Conservation (phyloP, 495 filamentous ascomycete genomes). For the Amniculicola lignicola region DNA sequence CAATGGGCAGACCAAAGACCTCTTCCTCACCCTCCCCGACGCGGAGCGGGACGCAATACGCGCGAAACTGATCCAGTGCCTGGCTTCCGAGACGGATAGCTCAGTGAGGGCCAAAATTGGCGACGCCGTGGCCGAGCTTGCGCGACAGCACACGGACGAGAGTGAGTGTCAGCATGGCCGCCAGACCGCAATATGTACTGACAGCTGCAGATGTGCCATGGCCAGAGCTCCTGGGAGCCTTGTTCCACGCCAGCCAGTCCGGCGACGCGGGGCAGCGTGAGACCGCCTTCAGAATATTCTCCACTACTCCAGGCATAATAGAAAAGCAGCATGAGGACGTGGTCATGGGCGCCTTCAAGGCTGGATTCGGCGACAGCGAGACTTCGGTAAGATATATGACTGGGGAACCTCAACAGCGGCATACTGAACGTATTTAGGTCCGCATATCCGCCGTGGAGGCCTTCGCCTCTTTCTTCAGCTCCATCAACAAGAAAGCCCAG, state of each 20-base stretch:
- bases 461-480: slow-evolving; percentile 92
- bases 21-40: slow-evolving; percentile 70
- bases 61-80: slow-evolving; percentile 71
- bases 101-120: slow-evolving; percentile 89
- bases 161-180: slow-evolving; percentile 48
- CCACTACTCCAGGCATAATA: slow-evolving; percentile 92
- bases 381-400: slow-evolving; percentile 58
- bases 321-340: slow-evolving; percentile 90
- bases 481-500: slow-evolving; percentile 79
- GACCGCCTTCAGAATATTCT: slow-evolving; percentile 88
- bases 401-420: background rate
- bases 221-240: slow-evolving; percentile 80
- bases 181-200: background rate
- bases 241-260: slow-evolving; percentile 86
- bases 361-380: slow-evolving; percentile 86
- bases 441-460: slow-evolving; percentile 94
- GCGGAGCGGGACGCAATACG: slow-evolving; percentile 75
- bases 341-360: slow-evolving; percentile 78
- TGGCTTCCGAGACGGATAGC: slow-evolving; percentile 65
- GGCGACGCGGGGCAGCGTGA: slow-evolving; percentile 77
- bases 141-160: slow-evolving; percentile 88
- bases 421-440: slow-evolving; percentile 52
- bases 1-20: slow-evolving; percentile 66
- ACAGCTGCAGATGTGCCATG: slow-evolving; percentile 67
- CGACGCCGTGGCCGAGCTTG: slow-evolving; percentile 92